Conservation (phyloP, 2,329 filamentous ascomycete species). For the Aspergillus jensenii region DNA sequence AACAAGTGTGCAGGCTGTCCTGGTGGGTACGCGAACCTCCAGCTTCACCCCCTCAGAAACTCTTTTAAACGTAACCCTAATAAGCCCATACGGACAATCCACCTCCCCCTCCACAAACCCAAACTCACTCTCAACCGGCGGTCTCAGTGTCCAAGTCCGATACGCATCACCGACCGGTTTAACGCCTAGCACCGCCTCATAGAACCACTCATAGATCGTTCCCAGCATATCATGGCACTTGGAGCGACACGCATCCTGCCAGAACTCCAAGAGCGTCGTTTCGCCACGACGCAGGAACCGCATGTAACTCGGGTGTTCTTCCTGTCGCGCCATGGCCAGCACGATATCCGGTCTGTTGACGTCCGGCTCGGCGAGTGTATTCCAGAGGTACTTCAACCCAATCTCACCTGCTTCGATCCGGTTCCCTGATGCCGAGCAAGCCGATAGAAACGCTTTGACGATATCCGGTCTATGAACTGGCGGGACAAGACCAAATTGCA, state of each 20-base stretch:
- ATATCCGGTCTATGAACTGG: constrained; percentile 15
- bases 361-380: constrained; percentile 20
- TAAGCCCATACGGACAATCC: constrained; percentile 23
- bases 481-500: constrained; percentile 22
- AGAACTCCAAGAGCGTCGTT: constrained; percentile 77
- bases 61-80: constrained; percentile 3
- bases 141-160: constrained; percentile 40
- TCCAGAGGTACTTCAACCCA: constrained; percentile 23
- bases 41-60: neutral
- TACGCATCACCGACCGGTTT: constrained; percentile 41
- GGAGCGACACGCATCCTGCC: constrained; percentile 74
- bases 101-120: constrained; percentile 22
- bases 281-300: constrained; percentile 48
- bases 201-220: constrained; percentile 52
- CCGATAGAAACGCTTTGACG: constrained; percentile 21
- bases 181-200: constrained; percentile 42
- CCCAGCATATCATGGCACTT: constrained; percentile 61
- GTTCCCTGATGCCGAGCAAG: constrained; percentile 11
- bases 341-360: constrained; percentile 22
- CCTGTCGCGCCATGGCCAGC: constrained; percentile 43
- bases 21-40: neutral
- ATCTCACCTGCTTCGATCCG: constrained; percentile 25
- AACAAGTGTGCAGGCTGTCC: neutral
- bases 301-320: constrained; percentile 52
- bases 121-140: constrained; percentile 44